Percentiles rank a stretch among this genome's conserved stretches.
These are phyloP conservation scores for Nicotiana paniculata DNA, from an alignment of 257 asterid species.

Conservation along the genomic window DNA sequence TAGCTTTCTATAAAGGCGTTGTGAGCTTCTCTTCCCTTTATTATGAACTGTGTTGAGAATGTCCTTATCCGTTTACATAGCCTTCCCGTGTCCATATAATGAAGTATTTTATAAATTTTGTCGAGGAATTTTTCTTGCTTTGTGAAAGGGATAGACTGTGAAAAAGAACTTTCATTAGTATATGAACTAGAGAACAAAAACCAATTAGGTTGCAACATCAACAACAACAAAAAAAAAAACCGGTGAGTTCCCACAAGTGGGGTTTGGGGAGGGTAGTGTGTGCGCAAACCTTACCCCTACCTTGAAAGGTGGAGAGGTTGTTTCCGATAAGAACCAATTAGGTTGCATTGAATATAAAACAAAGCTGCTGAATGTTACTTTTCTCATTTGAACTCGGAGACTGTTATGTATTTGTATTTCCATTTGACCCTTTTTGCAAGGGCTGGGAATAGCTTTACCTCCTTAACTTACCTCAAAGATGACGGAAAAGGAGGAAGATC, in stretches of 20 bases:
- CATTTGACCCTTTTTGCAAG: neutral
- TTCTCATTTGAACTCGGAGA: neutral
- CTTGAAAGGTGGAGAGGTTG: no score
- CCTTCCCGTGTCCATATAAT: neutral
- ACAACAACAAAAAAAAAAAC: no score
- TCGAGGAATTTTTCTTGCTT: neutral
- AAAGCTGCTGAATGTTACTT: neutral
- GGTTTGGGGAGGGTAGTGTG: no score
- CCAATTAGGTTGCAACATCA: neutral
- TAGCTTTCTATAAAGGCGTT: conserved; percentile 82
- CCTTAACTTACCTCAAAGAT: neutral
- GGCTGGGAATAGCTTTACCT: neutral
- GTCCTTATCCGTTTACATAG: neutral
- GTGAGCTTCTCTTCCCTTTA: conserved; percentile 38
- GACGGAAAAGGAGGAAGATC: neutral
- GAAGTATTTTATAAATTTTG: neutral
- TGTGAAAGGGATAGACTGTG: neutral
- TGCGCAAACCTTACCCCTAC: no score
- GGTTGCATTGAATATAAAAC: neutral
- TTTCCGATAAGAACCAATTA: neutral
- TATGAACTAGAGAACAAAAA: neutral
- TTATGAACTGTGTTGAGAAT: neutral
- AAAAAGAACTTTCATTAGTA: neutral
- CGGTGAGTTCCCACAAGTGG: no score
- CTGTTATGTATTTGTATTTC: neutral